Evolutionary conservation across 441 rosid species (phyloP).

Genomic region (Codiaeum variegatum): DNA sequence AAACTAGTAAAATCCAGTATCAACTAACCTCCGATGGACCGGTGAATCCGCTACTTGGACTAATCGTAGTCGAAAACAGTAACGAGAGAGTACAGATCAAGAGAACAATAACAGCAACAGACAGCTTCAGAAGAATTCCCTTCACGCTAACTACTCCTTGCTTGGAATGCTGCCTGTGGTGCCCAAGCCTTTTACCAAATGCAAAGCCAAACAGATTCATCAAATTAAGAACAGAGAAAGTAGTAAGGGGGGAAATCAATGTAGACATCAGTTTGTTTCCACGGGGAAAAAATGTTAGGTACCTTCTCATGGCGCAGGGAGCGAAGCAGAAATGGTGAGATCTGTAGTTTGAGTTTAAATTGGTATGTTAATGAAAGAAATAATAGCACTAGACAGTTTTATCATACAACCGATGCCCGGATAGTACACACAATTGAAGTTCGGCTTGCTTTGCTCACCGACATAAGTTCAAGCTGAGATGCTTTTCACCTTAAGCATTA

Average conservation of each 20-base stretch:
- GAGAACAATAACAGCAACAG: constrained; percentile 57
- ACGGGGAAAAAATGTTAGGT: background rate
- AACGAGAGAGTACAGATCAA: constrained; percentile 73
- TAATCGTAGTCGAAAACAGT: constrained; percentile 46
- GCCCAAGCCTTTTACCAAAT: constrained; percentile 45
- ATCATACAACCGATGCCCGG: no score
- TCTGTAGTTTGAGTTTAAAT: background rate
- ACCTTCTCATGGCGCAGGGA: constrained; percentile 14
- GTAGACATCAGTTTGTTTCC: background rate
- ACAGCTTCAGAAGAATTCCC: constrained; percentile 55
- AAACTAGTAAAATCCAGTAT: constrained; percentile 8
- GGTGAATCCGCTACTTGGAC: constrained; percentile 39
- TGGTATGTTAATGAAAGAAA: no score
- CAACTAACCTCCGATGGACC: constrained; percentile 51
- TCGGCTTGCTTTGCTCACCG: background rate
- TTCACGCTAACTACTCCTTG: constrained; percentile 45
- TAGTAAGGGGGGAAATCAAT: background rate
- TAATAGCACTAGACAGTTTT: no score
- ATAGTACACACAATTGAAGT: background rate
- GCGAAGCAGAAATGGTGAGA: background rate
- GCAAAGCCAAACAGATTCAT: background rate
- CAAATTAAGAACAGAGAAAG: background rate
- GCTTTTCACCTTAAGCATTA: no score
- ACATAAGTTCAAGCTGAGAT: background rate
- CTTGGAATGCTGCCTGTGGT: constrained; percentile 60